Evolutionary conservation across 2,329 filamentous ascomycete species (phyloP), one percentile per base, ranked within the genome.

Genomic region (Aspergillus versicolor): DNA sequence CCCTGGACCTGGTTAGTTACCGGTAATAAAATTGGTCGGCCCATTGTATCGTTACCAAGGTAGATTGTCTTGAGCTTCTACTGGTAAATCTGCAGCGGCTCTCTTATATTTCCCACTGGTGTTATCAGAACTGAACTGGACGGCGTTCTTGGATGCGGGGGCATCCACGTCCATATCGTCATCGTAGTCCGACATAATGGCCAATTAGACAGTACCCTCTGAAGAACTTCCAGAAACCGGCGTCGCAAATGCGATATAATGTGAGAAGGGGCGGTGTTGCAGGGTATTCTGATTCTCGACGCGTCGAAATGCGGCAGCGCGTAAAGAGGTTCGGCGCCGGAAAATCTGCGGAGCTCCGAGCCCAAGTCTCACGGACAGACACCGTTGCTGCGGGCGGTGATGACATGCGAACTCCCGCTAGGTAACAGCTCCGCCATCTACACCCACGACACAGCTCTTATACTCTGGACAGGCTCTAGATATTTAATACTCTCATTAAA

Each of bases 11-110:
- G 54, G 62, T 66, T 50, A 65, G 51, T 59, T 47, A 66, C 57
- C 11, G 8, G 17, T 13, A 12, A 6, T 6, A 32, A 37, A 34
- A 27, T 15, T 7, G 27, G 7, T 7, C n/a, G 27, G 22, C 13
- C 5, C 34, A 56, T 8, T 4, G 4, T 13, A 21, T 8, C 17
- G 70, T 57, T 71, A 95, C 93, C 94, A 99, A 77, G 94, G 94
- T 17, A 99, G 76, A 63, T 88, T 92, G 73, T 99, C 94, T 74
- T 96, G 91, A 49, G 92, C 92, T 75, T 96, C 92, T 5, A 99
- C 87, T 0, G 94, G 94, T 49, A 99, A 80, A 72, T 99, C 96
- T 40, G 93, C 93, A 47, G 91, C 91, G 67, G 89, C 93, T 67
- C 92, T 85, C 77, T 97, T 97, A 72, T 93, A 92, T 75, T 97